phyloP scores from a whole-genome alignment of 2,329 filamentous ascomycete species.

The Colletotrichum viniferum region DNA sequence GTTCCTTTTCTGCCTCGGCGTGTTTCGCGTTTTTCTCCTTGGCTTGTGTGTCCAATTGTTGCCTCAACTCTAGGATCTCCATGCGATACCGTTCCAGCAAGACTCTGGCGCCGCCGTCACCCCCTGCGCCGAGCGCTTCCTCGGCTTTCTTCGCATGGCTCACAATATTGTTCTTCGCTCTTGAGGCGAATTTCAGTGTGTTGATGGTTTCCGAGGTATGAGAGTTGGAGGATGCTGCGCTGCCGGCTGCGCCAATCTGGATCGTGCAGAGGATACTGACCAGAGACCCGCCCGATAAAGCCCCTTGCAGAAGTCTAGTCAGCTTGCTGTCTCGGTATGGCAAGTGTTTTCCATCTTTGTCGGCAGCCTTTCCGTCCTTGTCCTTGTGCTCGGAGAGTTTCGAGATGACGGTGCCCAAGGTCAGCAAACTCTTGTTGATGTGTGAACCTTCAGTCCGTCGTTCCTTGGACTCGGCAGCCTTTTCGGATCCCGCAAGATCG shows the following conservation, averaged over 20 bases:
- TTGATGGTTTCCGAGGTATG: conserved; percentile 91
- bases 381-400: conserved; percentile 90
- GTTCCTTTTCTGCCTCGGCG: conserved; percentile 65
- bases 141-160: conserved; percentile 96
- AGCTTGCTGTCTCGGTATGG: conserved; percentile 98
- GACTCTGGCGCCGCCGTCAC: conserved; percentile 86
- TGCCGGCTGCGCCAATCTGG: conserved; percentile 80
- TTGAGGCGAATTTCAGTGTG: conserved; percentile 93
- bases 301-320: conserved; percentile 88
- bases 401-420: conserved; percentile 92
- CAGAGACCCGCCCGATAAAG: conserved; percentile 89
- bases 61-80: conserved; percentile 84
- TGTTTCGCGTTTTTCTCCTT: conserved; percentile 68
- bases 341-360: conserved; percentile 89
- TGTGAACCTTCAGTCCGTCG: conserved; percentile 92
- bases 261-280: conserved; percentile 98
- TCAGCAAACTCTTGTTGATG: conserved; percentile 97
- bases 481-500: conserved; percentile 94
- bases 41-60: conserved; percentile 82
- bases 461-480: conserved; percentile 94
- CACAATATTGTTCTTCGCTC: conserved; percentile 97
- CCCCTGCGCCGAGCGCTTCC: conserved; percentile 79
- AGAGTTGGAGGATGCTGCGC: conserved; percentile 70
- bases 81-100: conserved; percentile 91
- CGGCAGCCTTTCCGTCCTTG: conserved; percentile 72